Evolutionary conservation across 1,139 yeast species (phyloP).

Genomic region (Saccharomyces hybrid): DNA sequence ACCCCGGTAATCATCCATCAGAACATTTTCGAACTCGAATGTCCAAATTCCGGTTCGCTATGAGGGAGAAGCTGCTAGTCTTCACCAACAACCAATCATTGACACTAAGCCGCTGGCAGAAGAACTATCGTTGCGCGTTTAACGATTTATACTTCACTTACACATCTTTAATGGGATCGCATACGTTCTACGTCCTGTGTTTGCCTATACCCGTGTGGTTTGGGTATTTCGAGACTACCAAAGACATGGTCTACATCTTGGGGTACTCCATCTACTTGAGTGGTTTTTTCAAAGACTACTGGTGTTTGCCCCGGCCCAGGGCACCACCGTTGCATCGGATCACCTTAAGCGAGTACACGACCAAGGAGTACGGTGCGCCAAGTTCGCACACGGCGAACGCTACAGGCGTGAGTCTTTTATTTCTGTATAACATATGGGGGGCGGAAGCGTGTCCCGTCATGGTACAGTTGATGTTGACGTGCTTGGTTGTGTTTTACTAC

Average conservation of each 20-base stretch:
- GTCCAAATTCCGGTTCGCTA: conserved; percentile 48
- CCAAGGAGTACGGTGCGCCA: too few relatives aligned
- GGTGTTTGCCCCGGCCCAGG: too few relatives aligned
- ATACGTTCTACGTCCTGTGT: conserved; percentile 85
- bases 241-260: conserved; percentile 41
- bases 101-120: conserved; percentile 50
- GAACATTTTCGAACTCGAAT: conserved; percentile 58
- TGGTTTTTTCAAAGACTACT: too few relatives aligned
- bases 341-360: too few relatives aligned
- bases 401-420: too few relatives aligned
- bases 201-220: conserved; percentile 83
- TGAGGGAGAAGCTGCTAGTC: conserved; percentile 52
- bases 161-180: conserved; percentile 87
- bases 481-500: conserved; percentile 43
- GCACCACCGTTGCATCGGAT: too few relatives aligned
- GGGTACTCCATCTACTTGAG: too few relatives aligned
- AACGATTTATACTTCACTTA: conserved; percentile 76
- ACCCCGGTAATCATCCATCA: conserved; percentile 66
- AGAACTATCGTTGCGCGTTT: conserved; percentile 39
- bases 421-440: conserved; percentile 24
- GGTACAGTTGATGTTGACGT: conserved; percentile 8
- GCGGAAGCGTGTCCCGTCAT: conserved; percentile 5
- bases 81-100: conserved; percentile 61
- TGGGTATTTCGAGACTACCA: conserved; percentile 51
- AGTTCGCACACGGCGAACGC: too few relatives aligned